Conservation (phyloP, 257 asterid genomes). For the Solanum chilense region DNA sequence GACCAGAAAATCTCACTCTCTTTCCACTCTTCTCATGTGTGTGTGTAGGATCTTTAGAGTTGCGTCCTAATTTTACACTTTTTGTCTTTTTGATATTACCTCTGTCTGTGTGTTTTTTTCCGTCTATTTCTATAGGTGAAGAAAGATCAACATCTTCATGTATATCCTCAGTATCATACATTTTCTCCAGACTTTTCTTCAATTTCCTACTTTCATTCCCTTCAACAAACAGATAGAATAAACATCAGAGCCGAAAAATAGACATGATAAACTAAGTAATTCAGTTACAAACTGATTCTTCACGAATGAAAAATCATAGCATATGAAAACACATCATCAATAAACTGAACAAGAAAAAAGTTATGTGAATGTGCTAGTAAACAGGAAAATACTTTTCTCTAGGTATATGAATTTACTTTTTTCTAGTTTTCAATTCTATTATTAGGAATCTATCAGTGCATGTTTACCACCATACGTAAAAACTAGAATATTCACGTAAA, state of each 20-base stretch:
- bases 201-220: background rate
- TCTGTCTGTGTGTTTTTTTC: background rate
- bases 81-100: background rate
- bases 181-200: too few relatives aligned
- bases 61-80: background rate
- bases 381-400: background rate
- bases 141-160: background rate
- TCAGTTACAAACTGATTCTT: too few relatives aligned
- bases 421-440: too few relatives aligned
- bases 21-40: background rate
- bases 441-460: background rate
- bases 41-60: background rate
- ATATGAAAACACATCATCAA: too few relatives aligned
- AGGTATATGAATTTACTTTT: too few relatives aligned
- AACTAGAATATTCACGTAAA: background rate
- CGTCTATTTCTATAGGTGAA: background rate
- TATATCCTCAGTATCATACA: background rate
- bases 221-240: background rate
- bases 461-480: too few relatives aligned
- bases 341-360: too few relatives aligned
- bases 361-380: background rate
- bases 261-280: too few relatives aligned
- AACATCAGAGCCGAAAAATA: too few relatives aligned
- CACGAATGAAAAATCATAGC: too few relatives aligned
- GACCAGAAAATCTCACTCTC: background rate